Evolutionary conservation across 129 eudicot species (phyloP).

Genomic region (Sambucus nigra): DNA sequence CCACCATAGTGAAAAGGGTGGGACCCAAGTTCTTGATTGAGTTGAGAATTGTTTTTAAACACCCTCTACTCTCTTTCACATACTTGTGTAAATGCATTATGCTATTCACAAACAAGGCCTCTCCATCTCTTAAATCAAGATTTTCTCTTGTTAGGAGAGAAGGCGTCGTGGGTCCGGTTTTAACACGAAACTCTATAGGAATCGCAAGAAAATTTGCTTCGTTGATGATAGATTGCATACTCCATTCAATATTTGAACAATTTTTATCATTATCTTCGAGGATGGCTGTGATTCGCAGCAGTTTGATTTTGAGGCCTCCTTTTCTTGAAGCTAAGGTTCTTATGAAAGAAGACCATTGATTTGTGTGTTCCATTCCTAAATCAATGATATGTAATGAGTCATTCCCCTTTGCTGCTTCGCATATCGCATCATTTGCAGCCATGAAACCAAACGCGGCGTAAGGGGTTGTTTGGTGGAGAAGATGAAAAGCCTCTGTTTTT

Average conservation of each 20-base stretch:
- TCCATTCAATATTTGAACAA: constrained; percentile 19
- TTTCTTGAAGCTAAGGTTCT: constrained; percentile 25
- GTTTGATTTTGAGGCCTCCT: constrained; percentile 31
- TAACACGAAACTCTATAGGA: constrained; percentile 22
- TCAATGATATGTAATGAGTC: constrained; percentile 46
- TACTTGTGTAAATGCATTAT: constrained; percentile 51
- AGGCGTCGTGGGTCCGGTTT: constrained; percentile 38
- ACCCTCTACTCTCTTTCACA: constrained; percentile 60
- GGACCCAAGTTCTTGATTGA: constrained; percentile 57
- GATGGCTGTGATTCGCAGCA: constrained; percentile 49
- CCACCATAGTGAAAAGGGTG: constrained; percentile 47
- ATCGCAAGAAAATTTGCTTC: constrained; percentile 43
- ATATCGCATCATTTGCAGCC: constrained; percentile 67
- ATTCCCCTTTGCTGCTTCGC: constrained; percentile 32
- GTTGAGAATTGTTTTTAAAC: constrained; percentile 49
- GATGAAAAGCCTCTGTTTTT: constrained; percentile 39
- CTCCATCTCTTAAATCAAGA: constrained; percentile 34
- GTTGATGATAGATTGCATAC: constrained; percentile 22
- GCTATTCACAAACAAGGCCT: constrained; percentile 44
- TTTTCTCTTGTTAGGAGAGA: constrained; percentile 37
- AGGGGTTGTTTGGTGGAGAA: constrained; percentile 58
- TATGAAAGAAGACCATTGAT: constrained; percentile 55
- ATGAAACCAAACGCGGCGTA: constrained; percentile 43
- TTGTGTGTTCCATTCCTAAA: constrained; percentile 48
- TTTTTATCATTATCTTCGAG: constrained; percentile 37